Evolutionary conservation across 768 basidiomycete species (phyloP), one percentile per base, ranked within the genome.

Genomic region (Phallus indusiatus): DNA sequence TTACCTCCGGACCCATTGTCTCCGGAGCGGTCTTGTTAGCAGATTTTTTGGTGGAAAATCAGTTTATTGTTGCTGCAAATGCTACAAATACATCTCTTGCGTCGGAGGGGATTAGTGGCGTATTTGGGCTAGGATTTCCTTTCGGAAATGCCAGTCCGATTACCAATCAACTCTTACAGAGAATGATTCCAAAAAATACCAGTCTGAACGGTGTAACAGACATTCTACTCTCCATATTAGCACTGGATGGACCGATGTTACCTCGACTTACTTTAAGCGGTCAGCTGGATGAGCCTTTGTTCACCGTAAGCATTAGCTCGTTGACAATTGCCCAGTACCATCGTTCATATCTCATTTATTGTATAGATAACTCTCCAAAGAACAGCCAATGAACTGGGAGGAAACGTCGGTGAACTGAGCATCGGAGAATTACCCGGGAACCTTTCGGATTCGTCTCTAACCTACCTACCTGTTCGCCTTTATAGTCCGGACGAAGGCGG

Each of bases 61-160:
- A 88, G 63, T 80, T 75, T 58, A 80, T 90, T 60, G 84, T 80
- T 10, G 81, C 85, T 6, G 81, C 89, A 55, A 81, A 83, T 63
- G 67, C 77, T 54, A 90, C 88, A 2, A 84, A 88, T 62, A 85
- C 85, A 1, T 81, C 75, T 20, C 74, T 88, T 9, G 63, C 76
- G 36, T 74, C 78, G 42, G 79, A 77, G 1, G 80, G 80, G 0
- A 75, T 80, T n/a, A 76, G 79, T 17, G 88, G 87, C 1, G 87
- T 90, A 46, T 77, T 90, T 60, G 88, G 88, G 0, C 73, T 88
- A 8, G 88, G 89, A 0, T 90, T 90, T 63, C 86, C 88, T 3
- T 37, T 37, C 16, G 36, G 36, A 16, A 67, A 79, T 14, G 84
- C 83, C 61, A 88, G 86, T 55, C 18, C 7, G 17, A 55, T 55